Conservation (phyloP, 306 rosid genomes). For the Fagus sylvatica region DNA sequence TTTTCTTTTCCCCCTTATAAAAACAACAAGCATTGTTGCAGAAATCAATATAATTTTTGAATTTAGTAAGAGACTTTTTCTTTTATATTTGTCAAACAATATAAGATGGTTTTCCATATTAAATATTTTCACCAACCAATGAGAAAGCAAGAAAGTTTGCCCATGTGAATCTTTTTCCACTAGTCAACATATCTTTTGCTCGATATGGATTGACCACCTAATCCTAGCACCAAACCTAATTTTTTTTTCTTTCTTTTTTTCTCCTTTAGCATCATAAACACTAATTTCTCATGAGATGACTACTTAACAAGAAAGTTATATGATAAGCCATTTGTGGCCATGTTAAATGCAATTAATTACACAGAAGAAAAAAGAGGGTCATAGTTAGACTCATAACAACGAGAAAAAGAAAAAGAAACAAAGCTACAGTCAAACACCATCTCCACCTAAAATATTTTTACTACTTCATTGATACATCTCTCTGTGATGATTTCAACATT, state of each 20-base stretch:
- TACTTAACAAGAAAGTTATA: background rate
- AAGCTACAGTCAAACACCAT: conserved; percentile 36
- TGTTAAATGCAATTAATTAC: background rate
- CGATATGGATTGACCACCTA: conserved; percentile 33
- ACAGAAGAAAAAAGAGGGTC: conserved; percentile 24
- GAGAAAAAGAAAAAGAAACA: conserved; percentile 5
- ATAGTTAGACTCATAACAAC: conserved; percentile 1
- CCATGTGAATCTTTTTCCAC: background rate
- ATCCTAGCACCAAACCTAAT: conserved; percentile 18
- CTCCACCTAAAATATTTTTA: conserved; percentile 31
- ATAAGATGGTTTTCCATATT: background rate
- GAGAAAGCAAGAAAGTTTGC: background rate
- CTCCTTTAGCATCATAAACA: conserved; percentile 14
- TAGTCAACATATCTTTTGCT: conserved; percentile 19
- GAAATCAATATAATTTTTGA: background rate
- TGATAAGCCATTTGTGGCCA: background rate
- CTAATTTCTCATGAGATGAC: conserved; percentile 14
- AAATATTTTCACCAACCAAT: background rate
- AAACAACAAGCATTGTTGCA: background rate
- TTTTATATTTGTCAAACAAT: background rate
- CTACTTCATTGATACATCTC: conserved; percentile 44
- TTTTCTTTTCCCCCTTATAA: too few species aligned
- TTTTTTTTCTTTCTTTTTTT: background rate
- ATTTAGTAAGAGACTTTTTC: background rate
- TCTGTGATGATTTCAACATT: conserved; percentile 41